Percentiles rank a stretch among this genome's conserved stretches.
These are phyloP conservation scores for Mycena latifolia DNA, from an alignment of 768 basidiomycete genomes.

Conservation along the genomic window DNA sequence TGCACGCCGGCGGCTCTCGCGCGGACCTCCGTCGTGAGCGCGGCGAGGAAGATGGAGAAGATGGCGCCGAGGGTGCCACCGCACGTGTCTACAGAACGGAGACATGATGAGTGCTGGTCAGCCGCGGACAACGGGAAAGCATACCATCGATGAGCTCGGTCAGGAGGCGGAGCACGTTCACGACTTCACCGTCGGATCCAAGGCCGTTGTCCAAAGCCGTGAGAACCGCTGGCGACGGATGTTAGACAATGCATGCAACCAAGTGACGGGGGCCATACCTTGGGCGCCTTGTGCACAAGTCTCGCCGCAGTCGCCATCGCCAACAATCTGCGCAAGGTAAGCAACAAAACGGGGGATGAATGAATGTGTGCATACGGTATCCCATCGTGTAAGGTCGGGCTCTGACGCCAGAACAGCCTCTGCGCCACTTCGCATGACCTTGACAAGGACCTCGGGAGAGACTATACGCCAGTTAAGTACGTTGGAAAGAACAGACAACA, in stretches of 20 bases:
- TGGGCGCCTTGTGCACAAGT: conserved; percentile 65
- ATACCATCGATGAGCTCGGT: conserved; percentile 31
- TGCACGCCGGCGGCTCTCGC: neutral
- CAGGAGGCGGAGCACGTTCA: conserved; percentile 16
- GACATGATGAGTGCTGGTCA: neutral
- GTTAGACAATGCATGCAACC: too few relatives aligned
- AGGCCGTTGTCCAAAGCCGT: conserved; percentile 43
- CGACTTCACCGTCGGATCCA: conserved; percentile 13
- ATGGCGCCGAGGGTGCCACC: conserved; percentile 34
- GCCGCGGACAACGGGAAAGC: neutral
- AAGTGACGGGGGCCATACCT: neutral
- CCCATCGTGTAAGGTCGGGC: conserved; percentile 66
- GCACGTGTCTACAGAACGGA: conserved; percentile 15
- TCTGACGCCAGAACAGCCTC: conserved; percentile 58
- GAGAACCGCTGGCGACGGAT: conserved; percentile 46
- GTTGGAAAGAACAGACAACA: neutral
- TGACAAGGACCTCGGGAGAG: conserved; percentile 36
- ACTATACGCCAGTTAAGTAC: neutral
- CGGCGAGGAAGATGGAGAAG: conserved; percentile 31
- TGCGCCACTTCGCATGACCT: conserved; percentile 54
- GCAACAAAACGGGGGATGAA: too few relatives aligned
- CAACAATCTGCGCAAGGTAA: conserved; percentile 49
- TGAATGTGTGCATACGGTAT: conserved; percentile 48
- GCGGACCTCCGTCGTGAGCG: conserved; percentile 31
- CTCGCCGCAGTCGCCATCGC: conserved; percentile 74